Conservation (phyloP, 208 protist species). For the Angomonas ambiguus region DNA sequence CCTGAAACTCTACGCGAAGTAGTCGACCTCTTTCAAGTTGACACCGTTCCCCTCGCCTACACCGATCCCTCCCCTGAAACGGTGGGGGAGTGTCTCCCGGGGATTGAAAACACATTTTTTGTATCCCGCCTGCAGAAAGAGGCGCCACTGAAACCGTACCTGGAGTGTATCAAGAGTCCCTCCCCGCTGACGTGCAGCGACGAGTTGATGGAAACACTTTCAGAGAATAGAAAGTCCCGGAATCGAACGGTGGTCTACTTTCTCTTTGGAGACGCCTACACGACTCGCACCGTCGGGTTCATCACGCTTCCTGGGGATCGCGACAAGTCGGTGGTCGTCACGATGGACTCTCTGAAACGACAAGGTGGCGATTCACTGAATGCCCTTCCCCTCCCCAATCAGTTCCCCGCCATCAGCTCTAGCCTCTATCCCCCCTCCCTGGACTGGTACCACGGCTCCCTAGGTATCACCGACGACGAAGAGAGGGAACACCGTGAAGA, state of each 20-base stretch:
- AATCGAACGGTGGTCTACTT: conserved; percentile 46
- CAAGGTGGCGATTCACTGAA: conserved; percentile 14
- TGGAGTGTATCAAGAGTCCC: conserved; percentile 9
- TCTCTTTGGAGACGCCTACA: conserved; percentile 71
- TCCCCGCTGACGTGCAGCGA: neutral
- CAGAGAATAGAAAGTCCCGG: conserved; percentile 5
- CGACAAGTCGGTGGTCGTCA: neutral
- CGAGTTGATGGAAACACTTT: conserved; percentile 8
- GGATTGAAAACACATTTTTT: conserved; percentile 26
- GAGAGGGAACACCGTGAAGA: conserved; percentile 28
- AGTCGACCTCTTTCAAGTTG: conserved; percentile 2
- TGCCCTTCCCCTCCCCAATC: neutral
- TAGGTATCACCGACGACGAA: conserved; percentile 19
- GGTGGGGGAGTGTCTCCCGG: conserved; percentile 28
- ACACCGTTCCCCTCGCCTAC: conserved; percentile 39
- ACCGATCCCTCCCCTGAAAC: conserved; percentile 30
- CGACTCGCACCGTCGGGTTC: conserved; percentile 42
- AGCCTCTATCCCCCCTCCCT: conserved; percentile 34
- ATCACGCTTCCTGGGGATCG: neutral
- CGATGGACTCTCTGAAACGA: conserved; percentile 29
- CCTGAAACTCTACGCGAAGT: neutral
- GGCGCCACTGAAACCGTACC: conserved; percentile 20
- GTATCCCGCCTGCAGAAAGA: conserved; percentile 19
- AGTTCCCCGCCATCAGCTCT: conserved; percentile 31
- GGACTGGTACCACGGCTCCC: conserved; percentile 59